Evolutionary conservation across 257 asterid species (phyloP).

Genomic region (Marsdenia floribunda): DNA sequence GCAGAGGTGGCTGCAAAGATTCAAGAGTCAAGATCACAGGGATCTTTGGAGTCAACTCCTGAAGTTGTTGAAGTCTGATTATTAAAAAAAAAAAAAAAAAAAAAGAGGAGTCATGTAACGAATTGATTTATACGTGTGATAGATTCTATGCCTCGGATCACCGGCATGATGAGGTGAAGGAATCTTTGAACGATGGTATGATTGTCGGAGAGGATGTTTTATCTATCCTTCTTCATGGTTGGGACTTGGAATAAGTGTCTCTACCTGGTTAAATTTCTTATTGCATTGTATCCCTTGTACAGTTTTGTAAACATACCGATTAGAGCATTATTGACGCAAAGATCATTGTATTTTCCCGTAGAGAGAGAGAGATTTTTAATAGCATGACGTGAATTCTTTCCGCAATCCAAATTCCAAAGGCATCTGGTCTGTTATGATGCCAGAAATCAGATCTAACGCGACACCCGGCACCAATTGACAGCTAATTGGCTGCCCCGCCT

Average conservation of each 20-base stretch:
- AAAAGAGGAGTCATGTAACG: no score
- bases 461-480: no score
- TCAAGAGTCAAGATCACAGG: constrained; percentile 35
- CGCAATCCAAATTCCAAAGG: no score
- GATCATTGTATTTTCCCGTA: not conserved
- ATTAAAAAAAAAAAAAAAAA: not conserved
- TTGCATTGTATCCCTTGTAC: constrained; percentile 22
- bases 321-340: not conserved
- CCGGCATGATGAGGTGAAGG: constrained; percentile 13
- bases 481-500: no score
- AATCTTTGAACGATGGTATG: constrained; percentile 4
- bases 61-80: constrained; percentile 46
- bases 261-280: not conserved
- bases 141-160: constrained; percentile 9
- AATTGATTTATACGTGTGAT: not conserved
- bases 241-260: constrained; percentile 4
- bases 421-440: no score
- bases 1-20: constrained; percentile 78
- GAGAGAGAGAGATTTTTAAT: not conserved
- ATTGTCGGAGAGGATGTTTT: constrained; percentile 15
- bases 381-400: not conserved
- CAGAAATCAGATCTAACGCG: no score
- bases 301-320: constrained; percentile 21
- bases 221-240: constrained; percentile 18
- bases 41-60: constrained; percentile 24